These are phyloP conservation scores for Agaricus blazei DNA, from an alignment of 768 basidiomycete genomes.

Conservation along the genomic window DNA sequence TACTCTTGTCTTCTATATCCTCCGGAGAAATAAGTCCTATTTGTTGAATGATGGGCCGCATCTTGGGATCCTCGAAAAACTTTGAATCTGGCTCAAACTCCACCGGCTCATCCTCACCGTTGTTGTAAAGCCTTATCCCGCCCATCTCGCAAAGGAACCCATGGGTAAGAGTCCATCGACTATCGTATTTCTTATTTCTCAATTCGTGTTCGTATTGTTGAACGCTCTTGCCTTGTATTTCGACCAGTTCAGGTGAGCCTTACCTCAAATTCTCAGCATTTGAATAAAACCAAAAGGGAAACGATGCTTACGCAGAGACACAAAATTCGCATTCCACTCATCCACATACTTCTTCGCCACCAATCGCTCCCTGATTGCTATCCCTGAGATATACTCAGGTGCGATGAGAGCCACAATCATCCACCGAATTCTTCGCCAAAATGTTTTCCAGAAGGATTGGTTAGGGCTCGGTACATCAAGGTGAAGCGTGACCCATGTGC, in stretches of 20 bases:
- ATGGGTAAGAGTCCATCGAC: conserved; percentile 10
- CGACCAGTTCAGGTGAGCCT: not conserved
- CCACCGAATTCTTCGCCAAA: not conserved
- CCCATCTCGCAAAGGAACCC: conserved; percentile 11
- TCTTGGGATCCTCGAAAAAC: not conserved
- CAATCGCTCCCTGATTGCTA: conserved; percentile 9
- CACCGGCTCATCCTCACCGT: not conserved
- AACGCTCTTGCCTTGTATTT: not conserved
- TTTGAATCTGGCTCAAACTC: not conserved
- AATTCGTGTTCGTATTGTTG: not conserved
- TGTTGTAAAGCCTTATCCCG: conserved; percentile 3
- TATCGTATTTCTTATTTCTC: not conserved
- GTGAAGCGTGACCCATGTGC: conserved; percentile 19
- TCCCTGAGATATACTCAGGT: conserved; percentile 4
- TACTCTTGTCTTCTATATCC: conserved; percentile 21
- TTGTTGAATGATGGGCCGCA: not conserved
- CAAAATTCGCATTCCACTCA: not conserved
- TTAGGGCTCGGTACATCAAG: conserved; percentile 13
- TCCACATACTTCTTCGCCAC: conserved; percentile 1
- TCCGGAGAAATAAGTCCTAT: not conserved
- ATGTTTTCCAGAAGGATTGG: not conserved
- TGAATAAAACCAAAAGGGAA: not conserved
- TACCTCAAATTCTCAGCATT: not conserved
- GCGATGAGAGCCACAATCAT: conserved; percentile 12
- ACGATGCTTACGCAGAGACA: not conserved